Base-by-base conservation (phyloP, 768 basidiomycete genomes). In the Amanita phalloides region DNA sequence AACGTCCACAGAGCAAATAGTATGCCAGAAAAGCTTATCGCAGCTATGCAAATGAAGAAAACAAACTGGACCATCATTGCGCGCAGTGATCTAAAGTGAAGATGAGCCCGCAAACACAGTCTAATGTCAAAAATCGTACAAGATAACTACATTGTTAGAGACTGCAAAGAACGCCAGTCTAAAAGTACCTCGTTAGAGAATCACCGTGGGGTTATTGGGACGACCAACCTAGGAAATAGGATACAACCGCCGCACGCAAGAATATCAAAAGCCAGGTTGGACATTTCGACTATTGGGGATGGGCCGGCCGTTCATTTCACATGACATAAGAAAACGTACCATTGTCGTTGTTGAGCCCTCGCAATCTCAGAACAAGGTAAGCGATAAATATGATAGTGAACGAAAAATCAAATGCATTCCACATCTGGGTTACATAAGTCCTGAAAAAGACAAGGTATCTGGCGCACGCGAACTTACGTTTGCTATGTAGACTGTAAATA, bases 361-460 rank as follows among this genome's bases (percentile, higher is more conserved):
- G 75, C 45, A 81, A 66, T 39, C 91, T 78, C 53, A 90, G 66
- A 6, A 64, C 72, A 2, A 86, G 61, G 62, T 89, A 95, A 6
- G 71, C 71, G 23, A 87, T 59, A 64, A 86, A 90, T 45, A 91
- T 71, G 23, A 79, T 53, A 54, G 82, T 74, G 62, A 90, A 90
- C 0, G 77, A 74, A 21, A 86, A 82, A 65, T 90, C 92, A 58
- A 94, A 91, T 4, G 81, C 84, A 61, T 92, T 94, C 92, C 92
- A 95, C 56, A 93, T 81, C 88, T 93, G 58, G 17, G 45, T 38
- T 25, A 9, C 26, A 23, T 14, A 17, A 52, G 20, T 26, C 28
- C 41, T 43, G 45, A 17, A 46, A 44, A 14, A 45, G 48, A 25
- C 32, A 42, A 42, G 48, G 49, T 11, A 50, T 35, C 47, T 44